Base-by-base conservation (phyloP, 2,329 filamentous ascomycete genomes). In the Colletotrichum caudatum region DNA sequence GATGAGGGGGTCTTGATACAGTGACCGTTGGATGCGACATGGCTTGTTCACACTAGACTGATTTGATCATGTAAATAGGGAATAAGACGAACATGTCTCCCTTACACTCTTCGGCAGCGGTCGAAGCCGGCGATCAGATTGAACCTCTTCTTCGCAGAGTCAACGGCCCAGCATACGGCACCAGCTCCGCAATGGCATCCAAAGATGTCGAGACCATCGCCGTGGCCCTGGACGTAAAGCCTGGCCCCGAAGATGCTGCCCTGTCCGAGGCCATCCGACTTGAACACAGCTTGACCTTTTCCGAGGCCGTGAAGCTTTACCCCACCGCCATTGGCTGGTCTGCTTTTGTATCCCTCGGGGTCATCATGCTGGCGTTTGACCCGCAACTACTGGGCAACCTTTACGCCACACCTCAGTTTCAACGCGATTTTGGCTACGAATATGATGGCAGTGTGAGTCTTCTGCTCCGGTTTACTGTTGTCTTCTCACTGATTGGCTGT, bases 321-420 rank as follows among this genome's bases (percentile, higher is more conserved):
- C 84, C 84, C 18, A 80, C 81, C 35, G 84, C 84, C 9, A 83
- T 86, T 26, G 80, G 77, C 20, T 91, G 89, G 89, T 89, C 87
- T 9, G 81, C 85, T 53, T 89, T 89, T 75, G 88, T 91, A 74
- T 89, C 86, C 5, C 80, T 90, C 2, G 87, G 87, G 8, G 86
- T 90, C 48, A 87, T 90, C 73, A 90, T 90, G 87, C 78, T 86
- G 53, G 88, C 88, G 5, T 92, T 91, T 75, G 90, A 92, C 76
- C 87, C 89, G 0, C 89, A 92, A 77, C 84, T 92, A 12, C 83
- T 91, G 23, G 89, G 89, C 33, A 89, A 90, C 72, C 83, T 92
- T 64, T 91, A 89, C 75, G 85, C 87, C 3, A 87, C 86, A 61
- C 87, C 88, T 0, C 84, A 86, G n/a, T 91, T 90, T 75, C 84